Percentiles rank a stretch among this genome's conserved stretches.
These are phyloP conservation scores for Anethum foeniculum DNA, from an alignment of 140 eudicot species.

Conservation along the genomic window DNA sequence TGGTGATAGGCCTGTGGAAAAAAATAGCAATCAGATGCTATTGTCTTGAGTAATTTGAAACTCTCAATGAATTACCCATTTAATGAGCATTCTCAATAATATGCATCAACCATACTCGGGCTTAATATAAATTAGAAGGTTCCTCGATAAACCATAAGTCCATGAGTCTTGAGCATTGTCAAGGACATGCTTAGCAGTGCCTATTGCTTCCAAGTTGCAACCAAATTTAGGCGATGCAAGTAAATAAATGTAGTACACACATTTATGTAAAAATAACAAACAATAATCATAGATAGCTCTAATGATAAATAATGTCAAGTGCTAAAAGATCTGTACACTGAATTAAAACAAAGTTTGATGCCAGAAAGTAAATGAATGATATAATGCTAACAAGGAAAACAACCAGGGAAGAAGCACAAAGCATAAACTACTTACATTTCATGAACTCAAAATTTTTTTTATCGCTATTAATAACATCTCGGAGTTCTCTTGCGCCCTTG, in stretches of 20 bases:
- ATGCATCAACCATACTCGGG: not conserved
- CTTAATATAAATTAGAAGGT: not conserved
- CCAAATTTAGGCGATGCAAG: not conserved
- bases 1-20: not conserved
- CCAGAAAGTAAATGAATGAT: not conserved
- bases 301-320: not conserved
- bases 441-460: constrained; percentile 41
- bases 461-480: constrained; percentile 35
- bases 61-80: not conserved
- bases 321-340: not conserved
- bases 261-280: not conserved
- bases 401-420: not conserved
- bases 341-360: not conserved
- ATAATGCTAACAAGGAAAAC: not conserved
- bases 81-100: not conserved
- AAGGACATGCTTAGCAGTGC: not conserved
- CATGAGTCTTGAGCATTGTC: not conserved
- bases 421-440: constrained; percentile 41
- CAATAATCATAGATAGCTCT: not conserved
- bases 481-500: constrained; percentile 42
- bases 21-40: not conserved
- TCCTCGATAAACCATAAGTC: not conserved
- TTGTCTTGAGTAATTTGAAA: not conserved
- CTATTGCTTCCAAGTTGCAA: not conserved
- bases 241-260: not conserved